Evolutionary conservation across 108 stramenopile species (phyloP), one percentile per base, ranked within the genome.

Genomic region (Stephanodiscus triporus): DNA sequence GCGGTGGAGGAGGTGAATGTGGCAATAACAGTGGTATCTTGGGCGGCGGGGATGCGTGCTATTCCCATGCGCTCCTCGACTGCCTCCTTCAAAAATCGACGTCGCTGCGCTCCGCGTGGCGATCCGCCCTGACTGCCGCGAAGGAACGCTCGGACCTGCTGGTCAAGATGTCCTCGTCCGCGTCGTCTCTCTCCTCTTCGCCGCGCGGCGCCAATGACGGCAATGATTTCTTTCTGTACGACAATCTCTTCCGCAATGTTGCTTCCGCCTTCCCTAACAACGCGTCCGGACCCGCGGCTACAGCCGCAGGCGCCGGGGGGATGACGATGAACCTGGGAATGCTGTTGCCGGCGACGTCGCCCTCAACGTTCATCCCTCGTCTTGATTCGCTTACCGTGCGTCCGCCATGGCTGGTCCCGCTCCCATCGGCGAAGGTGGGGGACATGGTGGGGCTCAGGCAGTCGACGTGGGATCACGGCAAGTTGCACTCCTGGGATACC

Each of bases 381-480:
- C 63, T 95, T 22, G 93, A 95, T 73, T 68, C 88, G 16, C 60
- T 87, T 0, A 58, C 89, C 19, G 75, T 87, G n/a, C 73, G 75
- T 37, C 93, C 93, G 13, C 77, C 88, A 5, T 95, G 93, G 93
- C 62, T 95, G 43, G 87, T 92, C 9, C 78, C 88, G 0, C 65
- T 84, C 11, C 77, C 85, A 5, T 73, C 74, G 29, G 59, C 53
- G 45, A 75, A 57, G 20, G 58, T 73, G n/a, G 73, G 75, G 26
- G 42, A 72, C 32, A 72, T 61, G 56, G 34, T 68, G 9, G 78
- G 84, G 68, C 71, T 75, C 22, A 63, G 68, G 54, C 19, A 16
- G 38, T 48, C 32, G 23, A 65, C 78, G 50, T 74, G 58, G 53
- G 66, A 86, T 56, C 63, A 68, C 34, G 36, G 67, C 5, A 55